Conservation (phyloP, 306 rosid genomes). For the Dalbergia oliveri region DNA sequence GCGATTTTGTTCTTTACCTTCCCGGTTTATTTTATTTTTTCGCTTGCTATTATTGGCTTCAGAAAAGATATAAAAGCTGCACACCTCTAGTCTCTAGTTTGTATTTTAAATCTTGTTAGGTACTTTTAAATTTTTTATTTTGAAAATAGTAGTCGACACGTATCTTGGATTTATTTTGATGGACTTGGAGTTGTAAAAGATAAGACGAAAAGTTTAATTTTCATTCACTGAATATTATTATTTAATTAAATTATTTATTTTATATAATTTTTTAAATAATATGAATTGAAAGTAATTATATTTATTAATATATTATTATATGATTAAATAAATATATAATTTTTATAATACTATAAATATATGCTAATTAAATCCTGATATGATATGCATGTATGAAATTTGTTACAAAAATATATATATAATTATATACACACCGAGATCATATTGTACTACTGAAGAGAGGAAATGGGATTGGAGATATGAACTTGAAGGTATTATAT, state of each 20-base stretch:
- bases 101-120: not conserved
- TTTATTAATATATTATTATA: too few species aligned
- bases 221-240: too few species aligned
- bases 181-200: not conserved
- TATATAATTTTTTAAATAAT: too few species aligned
- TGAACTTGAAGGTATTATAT: too few species aligned
- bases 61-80: not conserved
- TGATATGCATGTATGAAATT: too few species aligned
- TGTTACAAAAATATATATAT: too few species aligned
- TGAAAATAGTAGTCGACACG: not conserved
- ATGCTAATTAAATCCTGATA: too few species aligned
- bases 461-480: not conserved
- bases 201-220: too few species aligned
- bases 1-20: conserved; percentile 3
- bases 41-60: not conserved
- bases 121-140: not conserved
- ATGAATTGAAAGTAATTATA: too few species aligned
- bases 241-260: too few species aligned
- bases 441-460: not conserved
- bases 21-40: not conserved
- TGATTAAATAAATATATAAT: too few species aligned
- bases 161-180: not conserved
- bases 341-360: too few species aligned
- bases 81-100: not conserved
- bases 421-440: not conserved